These are phyloP conservation scores for Alternaria triticimaculans DNA, from an alignment of 2,329 filamentous ascomycete species.

Conservation along the genomic window DNA sequence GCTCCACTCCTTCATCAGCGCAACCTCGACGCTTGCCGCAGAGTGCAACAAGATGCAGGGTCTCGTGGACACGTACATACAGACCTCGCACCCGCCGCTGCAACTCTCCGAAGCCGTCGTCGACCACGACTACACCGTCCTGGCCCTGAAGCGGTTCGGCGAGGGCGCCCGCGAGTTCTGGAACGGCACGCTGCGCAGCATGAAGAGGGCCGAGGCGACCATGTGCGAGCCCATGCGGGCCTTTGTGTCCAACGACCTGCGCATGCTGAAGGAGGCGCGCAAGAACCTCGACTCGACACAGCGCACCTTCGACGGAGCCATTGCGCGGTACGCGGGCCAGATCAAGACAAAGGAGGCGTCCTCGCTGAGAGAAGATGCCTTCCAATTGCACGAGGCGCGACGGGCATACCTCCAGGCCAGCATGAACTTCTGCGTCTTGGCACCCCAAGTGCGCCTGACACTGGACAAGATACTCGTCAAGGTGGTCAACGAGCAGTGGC, in stretches of 20 bases:
- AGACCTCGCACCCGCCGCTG: slow-evolving; percentile 74
- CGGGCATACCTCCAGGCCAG: slow-evolving; percentile 90
- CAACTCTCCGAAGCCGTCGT: slow-evolving; percentile 82
- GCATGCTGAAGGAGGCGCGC: slow-evolving; percentile 84
- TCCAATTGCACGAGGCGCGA: slow-evolving; percentile 89
- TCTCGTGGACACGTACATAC: slow-evolving; percentile 77
- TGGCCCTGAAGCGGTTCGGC: slow-evolving; percentile 82
- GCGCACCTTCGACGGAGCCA: slow-evolving; percentile 80
- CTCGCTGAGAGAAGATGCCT: slow-evolving; percentile 89
- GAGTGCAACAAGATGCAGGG: slow-evolving; percentile 79
- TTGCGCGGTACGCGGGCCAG: slow-evolving; percentile 82
- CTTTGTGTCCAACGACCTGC: slow-evolving; percentile 81
- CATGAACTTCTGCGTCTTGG: slow-evolving; percentile 90
- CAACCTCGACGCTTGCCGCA: slow-evolving; percentile 65
- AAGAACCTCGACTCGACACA: slow-evolving; percentile 79
- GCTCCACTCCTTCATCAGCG: slow-evolving; percentile 76
- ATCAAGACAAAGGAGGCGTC: slow-evolving; percentile 94
- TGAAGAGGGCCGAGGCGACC: slow-evolving; percentile 77
- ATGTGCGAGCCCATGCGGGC: slow-evolving; percentile 81
- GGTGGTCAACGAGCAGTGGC: slow-evolving; percentile 86
- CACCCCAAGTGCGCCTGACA: slow-evolving; percentile 81
- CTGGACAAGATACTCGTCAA: slow-evolving; percentile 87
- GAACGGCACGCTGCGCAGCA: slow-evolving; percentile 73
- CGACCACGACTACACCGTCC: slow-evolving; percentile 92
- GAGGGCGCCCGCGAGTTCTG: slow-evolving; percentile 90